Percentiles rank a stretch among this genome's conserved stretches.
Evolutionary conservation across 306 rosid species (phyloP).

Genomic region (Ziziphus jujuba): DNA sequence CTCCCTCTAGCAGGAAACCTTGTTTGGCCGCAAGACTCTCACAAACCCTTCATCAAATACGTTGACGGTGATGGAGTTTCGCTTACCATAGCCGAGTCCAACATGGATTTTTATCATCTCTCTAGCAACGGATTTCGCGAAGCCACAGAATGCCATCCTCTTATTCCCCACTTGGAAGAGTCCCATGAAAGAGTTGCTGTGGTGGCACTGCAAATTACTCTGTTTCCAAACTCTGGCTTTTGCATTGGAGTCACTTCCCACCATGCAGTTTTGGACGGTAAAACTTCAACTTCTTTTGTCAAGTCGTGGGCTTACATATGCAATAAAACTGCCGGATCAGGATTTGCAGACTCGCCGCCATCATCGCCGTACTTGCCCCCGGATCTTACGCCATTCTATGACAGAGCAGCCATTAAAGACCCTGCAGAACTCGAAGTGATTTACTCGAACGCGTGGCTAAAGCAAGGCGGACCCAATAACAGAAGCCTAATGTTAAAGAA

Average conservation of each 20-base stretch:
- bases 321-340: background rate
- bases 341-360: too few species aligned
- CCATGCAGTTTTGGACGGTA: conserved; percentile 56
- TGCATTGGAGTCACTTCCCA: conserved; percentile 42
- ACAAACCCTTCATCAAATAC: conserved; percentile 39
- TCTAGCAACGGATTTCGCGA: conserved; percentile 17
- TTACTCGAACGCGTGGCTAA: conserved; percentile 11
- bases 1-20: conserved; percentile 50
- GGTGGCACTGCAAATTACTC: conserved; percentile 47
- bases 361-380: conserved; percentile 4
- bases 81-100: conserved; percentile 38
- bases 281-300: conserved; percentile 39
- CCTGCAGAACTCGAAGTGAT: conserved; percentile 12
- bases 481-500: conserved; percentile 10
- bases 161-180: conserved; percentile 38
- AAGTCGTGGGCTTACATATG: conserved; percentile 54
- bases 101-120: conserved; percentile 27
- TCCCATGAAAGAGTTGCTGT: conserved; percentile 28
- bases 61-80: conserved; percentile 44
- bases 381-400: conserved; percentile 45
- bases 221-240: conserved; percentile 47
- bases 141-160: conserved; percentile 26
- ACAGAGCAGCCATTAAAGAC: conserved; percentile 35
- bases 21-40: conserved; percentile 36
- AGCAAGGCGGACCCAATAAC: conserved; percentile 9